Conservation (phyloP, 2,329 filamentous ascomycete genomes). For the Fusarium albidum region DNA sequence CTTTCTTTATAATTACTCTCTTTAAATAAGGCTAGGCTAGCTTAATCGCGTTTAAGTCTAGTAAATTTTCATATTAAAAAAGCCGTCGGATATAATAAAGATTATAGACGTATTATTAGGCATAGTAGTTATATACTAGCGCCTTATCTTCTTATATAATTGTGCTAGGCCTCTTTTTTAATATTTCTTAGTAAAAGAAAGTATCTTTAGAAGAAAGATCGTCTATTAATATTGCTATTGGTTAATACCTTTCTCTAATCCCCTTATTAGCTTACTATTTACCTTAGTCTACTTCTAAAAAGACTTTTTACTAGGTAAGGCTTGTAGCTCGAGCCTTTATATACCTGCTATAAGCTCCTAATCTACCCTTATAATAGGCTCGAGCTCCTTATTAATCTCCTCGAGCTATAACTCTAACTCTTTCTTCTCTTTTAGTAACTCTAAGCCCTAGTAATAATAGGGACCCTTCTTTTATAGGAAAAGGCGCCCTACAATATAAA, state of each 20-base stretch:
- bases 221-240: conserved; percentile 25
- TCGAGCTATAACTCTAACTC: conserved; percentile 1
- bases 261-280: conserved; percentile 11
- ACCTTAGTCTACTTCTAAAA: conserved; percentile 15
- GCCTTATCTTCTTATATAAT: too few species aligned
- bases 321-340: conserved; percentile 4
- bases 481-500: conserved; percentile 36
- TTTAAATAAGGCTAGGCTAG: conserved; percentile 3
- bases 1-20: conserved; percentile 1
- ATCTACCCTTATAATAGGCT: conserved; percentile 12
- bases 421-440: conserved; percentile 21
- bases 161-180: too few species aligned
- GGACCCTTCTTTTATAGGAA: conserved; percentile 32
- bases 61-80: not conserved
- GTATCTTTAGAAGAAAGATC: conserved; percentile 24
- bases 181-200: conserved; percentile 28
- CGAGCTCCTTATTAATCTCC: conserved; percentile 25
- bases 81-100: not conserved
- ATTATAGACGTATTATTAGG: not conserved
- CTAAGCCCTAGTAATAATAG: conserved; percentile 24
- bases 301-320: conserved; percentile 7
- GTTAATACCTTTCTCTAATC: conserved; percentile 11
- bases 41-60: not conserved
- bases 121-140: not conserved
- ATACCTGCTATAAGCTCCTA: conserved; percentile 24